Percentiles rank a stretch among this genome's conserved stretches.
Conservation (phyloP, 352 stramenopile genomes). For the Albugo candida region DNA sequence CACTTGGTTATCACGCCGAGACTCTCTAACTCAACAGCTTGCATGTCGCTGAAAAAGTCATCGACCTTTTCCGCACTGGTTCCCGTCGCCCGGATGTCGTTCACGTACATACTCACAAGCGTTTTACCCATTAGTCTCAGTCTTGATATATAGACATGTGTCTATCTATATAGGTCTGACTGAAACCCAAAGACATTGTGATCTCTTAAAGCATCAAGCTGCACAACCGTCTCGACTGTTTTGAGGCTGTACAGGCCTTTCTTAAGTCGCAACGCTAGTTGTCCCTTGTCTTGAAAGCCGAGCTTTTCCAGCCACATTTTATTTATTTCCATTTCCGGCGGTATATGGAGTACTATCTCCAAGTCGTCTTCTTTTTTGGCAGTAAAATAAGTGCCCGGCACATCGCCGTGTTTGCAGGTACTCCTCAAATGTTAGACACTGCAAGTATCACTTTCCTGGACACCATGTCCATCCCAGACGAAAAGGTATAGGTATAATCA, state of each 20-base stretch:
- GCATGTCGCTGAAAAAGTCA: not conserved
- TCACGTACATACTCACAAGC: not conserved
- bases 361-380: not conserved
- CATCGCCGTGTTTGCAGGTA: not conserved
- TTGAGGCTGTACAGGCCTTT: conserved; percentile 4
- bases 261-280: not conserved
- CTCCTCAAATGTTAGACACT: not conserved
- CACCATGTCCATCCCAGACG: conserved; percentile 3
- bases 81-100: not conserved
- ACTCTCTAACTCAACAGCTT: not conserved
- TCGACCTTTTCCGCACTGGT: not conserved
- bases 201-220: conserved; percentile 1
- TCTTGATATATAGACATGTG: not conserved
- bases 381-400: not conserved
- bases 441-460: no score
- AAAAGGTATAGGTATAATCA: not conserved
- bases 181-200: not conserved
- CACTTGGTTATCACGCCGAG: not conserved
- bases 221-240: conserved; percentile 3
- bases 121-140: not conserved
- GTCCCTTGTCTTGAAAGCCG: no score
- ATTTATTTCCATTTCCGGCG: not conserved
- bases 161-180: not conserved
- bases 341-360: not conserved
- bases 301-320: no score